A percentile compares a stretch with the other conserved stretches of the same genome.
phyloP scores from a whole-genome alignment of 495 filamentous ascomycete genomes.

The Pyrenopolyporus hunteri region DNA sequence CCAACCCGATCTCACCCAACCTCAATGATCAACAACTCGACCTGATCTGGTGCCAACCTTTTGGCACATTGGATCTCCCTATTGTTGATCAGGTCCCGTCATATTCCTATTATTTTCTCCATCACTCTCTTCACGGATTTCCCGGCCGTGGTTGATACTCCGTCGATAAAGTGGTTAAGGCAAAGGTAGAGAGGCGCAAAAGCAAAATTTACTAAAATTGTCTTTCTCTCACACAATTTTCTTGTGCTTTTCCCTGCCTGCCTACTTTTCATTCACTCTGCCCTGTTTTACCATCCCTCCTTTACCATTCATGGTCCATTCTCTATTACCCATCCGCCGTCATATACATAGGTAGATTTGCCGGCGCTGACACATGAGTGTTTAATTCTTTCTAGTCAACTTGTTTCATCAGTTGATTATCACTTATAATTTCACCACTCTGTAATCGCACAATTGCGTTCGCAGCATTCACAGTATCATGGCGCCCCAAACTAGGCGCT shows the following conservation, averaged over 20 bases:
- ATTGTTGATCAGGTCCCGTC: not conserved
- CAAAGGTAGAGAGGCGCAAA: too few relatives aligned
- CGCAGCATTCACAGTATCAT: slow-evolving; percentile 5
- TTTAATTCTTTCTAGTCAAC: not conserved
- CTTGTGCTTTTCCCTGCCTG: not conserved
- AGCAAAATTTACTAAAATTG: not conserved
- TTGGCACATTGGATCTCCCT: not conserved
- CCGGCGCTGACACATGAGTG: not conserved
- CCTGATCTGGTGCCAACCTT: not conserved
- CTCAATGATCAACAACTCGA: slow-evolving; percentile 4
- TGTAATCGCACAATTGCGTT: not conserved
- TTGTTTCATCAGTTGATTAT: not conserved
- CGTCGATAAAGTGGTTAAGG: too few relatives aligned
- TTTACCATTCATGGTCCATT: not conserved
- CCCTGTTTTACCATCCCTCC: not conserved
- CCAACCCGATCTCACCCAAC: too few relatives aligned
- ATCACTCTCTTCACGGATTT: too few relatives aligned
- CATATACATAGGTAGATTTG: too few relatives aligned
- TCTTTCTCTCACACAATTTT: too few relatives aligned
- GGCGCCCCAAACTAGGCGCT: slow-evolving; percentile 33
- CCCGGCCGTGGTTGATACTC: too few relatives aligned
- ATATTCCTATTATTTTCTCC: too few relatives aligned
- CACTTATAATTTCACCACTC: not conserved
- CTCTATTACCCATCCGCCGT: too few relatives aligned
- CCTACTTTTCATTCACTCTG: not conserved